Evolutionary conservation across 2,329 filamentous ascomycete species (phyloP).

Genomic region (Botrytis paeoniae): DNA sequence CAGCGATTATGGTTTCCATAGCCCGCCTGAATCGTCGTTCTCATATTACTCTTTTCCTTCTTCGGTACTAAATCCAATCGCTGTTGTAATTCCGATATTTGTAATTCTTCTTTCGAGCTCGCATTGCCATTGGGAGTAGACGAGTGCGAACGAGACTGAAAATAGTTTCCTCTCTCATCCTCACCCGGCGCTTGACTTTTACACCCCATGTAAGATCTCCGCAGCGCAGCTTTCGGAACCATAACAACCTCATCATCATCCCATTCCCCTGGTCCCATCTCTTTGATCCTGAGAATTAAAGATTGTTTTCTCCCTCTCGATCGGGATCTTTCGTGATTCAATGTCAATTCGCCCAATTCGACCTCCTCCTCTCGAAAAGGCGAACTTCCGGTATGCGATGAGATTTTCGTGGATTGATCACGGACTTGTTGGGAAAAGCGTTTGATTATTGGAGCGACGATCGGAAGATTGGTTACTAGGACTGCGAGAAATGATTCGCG

Average conservation of each 20-base stretch:
- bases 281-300: neutral
- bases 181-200: neutral
- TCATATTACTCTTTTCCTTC: conserved; percentile 13
- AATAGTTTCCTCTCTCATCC: neutral
- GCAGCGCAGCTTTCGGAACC: conserved; percentile 9
- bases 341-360: neutral
- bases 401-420: neutral
- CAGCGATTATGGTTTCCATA: neutral
- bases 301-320: neutral
- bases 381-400: neutral
- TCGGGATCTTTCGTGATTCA: neutral
- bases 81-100: neutral
- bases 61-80: conserved; percentile 10
- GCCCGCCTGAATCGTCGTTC: conserved; percentile 1
- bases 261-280: neutral
- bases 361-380: neutral
- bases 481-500: conserved; percentile 15
- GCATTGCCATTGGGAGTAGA: neutral
- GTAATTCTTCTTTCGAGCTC: neutral
- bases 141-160: neutral
- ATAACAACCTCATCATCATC: conserved; percentile 11
- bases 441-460: conserved; percentile 6
- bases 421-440: neutral
- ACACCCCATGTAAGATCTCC: too few species aligned
- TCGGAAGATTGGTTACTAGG: conserved; percentile 5